Evolutionary conservation across 2,329 filamentous ascomycete genomes (phyloP), one percentile per base, ranked within the genome.

Genomic region (Leptodontidium sp.): DNA sequence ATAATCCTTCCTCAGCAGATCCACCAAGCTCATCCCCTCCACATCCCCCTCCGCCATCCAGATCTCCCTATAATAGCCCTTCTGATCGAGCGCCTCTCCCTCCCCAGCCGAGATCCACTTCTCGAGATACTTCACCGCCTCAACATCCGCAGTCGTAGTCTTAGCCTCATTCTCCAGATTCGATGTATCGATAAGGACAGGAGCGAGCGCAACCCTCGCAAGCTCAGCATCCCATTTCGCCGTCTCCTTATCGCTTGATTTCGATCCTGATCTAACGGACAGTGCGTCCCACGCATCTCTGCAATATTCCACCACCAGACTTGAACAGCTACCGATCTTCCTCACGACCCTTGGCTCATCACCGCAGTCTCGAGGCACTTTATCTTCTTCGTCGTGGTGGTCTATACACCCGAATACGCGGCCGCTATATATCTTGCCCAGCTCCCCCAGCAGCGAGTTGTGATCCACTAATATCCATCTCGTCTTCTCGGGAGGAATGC

Each of bases 1-100:
- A 81, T 94, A 97, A 80, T 97, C 93, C 79, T 95, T 95, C 71
- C 91, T 85, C 64, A 95, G 80, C 49, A 94, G 85, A 73, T 94
- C 92, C 26, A 85, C 81, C 72, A 93, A 79, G 47, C 80, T 82
- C 57, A 96, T 80, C 0, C 77, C 73, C 2, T 85, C 86, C 63
- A 96, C 84, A 72, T 93, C 87, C 71, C 88, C 86, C 79, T 94
- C 94, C 5, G 92, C 89, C 5, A 79, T 79, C 0, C 84, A 82
- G 32, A 94, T 84, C 66, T 87, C 81, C 4, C 84, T 78, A 76
- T 87, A 93, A 78, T 90, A 93, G 3, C 70, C 77, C 0, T 81
- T 78, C 7, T 87, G 82, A 66, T 88, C 81, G 74, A 88, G 93
- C 9, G 45, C 75, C 61, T 29, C 62, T 49, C 26, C 69, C n/a